Base-by-base conservation (phyloP, 1,284 basidiomycete species). In the Papiliotrema fonsecae region DNA sequence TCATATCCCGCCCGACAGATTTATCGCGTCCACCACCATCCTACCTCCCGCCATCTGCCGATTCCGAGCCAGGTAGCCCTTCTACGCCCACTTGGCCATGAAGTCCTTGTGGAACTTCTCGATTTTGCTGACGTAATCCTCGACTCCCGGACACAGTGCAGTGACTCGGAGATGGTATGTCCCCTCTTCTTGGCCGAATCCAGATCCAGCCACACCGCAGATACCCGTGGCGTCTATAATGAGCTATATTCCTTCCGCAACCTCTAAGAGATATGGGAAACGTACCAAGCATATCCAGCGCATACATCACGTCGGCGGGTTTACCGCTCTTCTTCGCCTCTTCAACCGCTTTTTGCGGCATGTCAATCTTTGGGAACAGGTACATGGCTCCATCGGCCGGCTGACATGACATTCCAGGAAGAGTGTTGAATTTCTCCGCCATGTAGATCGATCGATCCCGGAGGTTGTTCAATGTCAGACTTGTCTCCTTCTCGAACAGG, bases 171-270 rank as follows among this genome's bases (percentile, higher is more conserved):
- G 86, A 74, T 97, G 91, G 73, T 83, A 84, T 62, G 90, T 86
- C 28, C 86, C 88, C 42, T 84, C 82, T 73, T 81, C 84, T 77
- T 96, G 92, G 2, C 92, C 91, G 65, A 97, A 96, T 7, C 92
- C 92, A 47, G 83, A 85, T 0, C 92, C 92, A 7, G 90, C 87
- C 1, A 96, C 87, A 21, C 89, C 88, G 62, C 91, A 96, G 60
- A 96, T 94, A 27, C 92, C 92, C 0, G 91, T 94, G 57, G 82
- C 81, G 56, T 94, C 74, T 72, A 48, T 35, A 4, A 42, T 44
- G 31, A 44, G 48, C 28, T 10, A 13, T n/a, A 5, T 9, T n/a
- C n/a, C 34, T 4, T 30, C n/a, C 19, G 7, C 7, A 37, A n/a
- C 22, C 16, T 21, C 14, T 27, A 45, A 7, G 10, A 6, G 6